phyloP scores from a whole-genome alignment of 1,139 yeast genomes.

The Diutina catenulata region DNA sequence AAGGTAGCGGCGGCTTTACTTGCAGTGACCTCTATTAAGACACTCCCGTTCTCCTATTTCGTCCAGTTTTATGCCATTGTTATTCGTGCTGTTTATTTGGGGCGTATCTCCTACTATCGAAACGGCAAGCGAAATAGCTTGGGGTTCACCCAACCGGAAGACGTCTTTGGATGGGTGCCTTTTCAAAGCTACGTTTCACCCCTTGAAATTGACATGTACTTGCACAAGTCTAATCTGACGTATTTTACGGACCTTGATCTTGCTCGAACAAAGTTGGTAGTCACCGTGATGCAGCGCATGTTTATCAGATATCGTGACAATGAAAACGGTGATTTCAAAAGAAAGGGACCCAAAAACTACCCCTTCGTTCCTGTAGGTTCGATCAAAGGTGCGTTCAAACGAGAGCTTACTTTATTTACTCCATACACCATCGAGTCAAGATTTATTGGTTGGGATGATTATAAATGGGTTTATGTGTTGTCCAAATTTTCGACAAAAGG shows the following conservation, averaged over 20 bases:
- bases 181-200: slow-evolving; percentile 48
- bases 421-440: slow-evolving; percentile 43
- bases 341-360: slow-evolving; percentile 17
- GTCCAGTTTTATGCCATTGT: slow-evolving; percentile 46
- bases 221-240: slow-evolving; percentile 82
- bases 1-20: not conserved
- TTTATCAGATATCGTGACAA: slow-evolving; percentile 20
- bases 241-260: slow-evolving; percentile 79
- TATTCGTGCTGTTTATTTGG: slow-evolving; percentile 26
- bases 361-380: slow-evolving; percentile 77
- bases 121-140: slow-evolving; percentile 21
- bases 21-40: slow-evolving; percentile 22
- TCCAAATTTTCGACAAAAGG: slow-evolving; percentile 42
- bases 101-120: slow-evolving; percentile 15
- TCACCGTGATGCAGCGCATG: slow-evolving; percentile 33
- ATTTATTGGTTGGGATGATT: slow-evolving; percentile 69
- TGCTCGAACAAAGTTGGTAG: slow-evolving; percentile 56
- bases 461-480: slow-evolving; percentile 68
- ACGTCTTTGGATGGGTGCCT: not conserved
- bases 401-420: slow-evolving; percentile 61
- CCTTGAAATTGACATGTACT: slow-evolving; percentile 72
- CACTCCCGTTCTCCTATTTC: slow-evolving; percentile 59
- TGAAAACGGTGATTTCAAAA: slow-evolving; percentile 23
- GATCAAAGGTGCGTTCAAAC: slow-evolving; percentile 54
- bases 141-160: slow-evolving; percentile 14